Percentiles rank a stretch among this genome's conserved stretches.
phyloP scores from a whole-genome alignment of 164 flowering plant genomes.

The Santalum album region DNA sequence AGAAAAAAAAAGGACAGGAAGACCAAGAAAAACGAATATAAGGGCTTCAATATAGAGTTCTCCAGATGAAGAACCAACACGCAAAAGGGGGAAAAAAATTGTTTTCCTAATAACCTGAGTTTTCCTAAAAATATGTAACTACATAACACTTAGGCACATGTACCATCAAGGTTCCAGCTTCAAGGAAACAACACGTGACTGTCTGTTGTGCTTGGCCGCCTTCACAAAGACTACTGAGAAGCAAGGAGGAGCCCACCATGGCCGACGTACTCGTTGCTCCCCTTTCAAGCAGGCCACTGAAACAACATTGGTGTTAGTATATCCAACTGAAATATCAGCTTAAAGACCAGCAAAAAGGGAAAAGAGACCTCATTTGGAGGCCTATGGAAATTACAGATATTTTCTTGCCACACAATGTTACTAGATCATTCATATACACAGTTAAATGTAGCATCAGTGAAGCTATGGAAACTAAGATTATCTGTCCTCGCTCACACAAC shows the following conservation, averaged over 20 bases:
- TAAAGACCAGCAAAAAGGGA: no score
- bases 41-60: background rate
- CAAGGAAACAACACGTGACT: slow-evolving; percentile 84
- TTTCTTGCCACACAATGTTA: no score
- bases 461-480: no score
- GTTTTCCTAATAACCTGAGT: slow-evolving; percentile 5
- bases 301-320: slow-evolving; percentile 1
- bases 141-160: slow-evolving; percentile 6
- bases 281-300: slow-evolving; percentile 97
- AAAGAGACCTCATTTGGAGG: no score
- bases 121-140: background rate
- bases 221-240: slow-evolving; percentile 62
- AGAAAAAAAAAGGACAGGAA: background rate
- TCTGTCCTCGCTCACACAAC: no score
- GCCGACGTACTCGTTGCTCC: slow-evolving; percentile 85
- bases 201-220: slow-evolving; percentile 83
- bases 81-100: background rate
- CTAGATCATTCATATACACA: no score
- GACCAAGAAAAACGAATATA: background rate
- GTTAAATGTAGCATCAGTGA: no score
- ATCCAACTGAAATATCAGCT: background rate
- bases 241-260: slow-evolving; percentile 99
- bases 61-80: background rate
- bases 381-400: no score
- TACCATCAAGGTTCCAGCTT: slow-evolving; percentile 77